Evolutionary conservation across 176 grass and related monocot genomes (phyloP), one percentile per base, ranked within the genome.

Genomic region (Lolium perenne): DNA sequence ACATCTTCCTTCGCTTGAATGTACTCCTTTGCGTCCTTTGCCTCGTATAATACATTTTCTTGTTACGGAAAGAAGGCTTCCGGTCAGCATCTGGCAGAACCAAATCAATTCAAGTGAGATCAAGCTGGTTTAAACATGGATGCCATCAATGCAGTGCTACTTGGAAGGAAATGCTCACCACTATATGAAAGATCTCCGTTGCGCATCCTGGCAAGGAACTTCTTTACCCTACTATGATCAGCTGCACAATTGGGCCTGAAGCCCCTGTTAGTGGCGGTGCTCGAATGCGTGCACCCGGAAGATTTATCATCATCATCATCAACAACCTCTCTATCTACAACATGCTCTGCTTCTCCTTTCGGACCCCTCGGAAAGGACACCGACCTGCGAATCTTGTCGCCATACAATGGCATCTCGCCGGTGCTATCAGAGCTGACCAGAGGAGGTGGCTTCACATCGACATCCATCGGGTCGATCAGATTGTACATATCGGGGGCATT

Each of bases 381-480:
- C 0, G 82, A 91, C 29, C 59, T 73, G 59, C 12, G 77, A 88
- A 91, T 70, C 61, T 87, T 70, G 69, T 83, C 77, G 12, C 65
- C 88, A 75, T 92, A 83, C 50, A 83, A 23, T 48, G 94, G 90
- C 89, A 89, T 88, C 62, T 97, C 94, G 53, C 84, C 88, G 23
- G 88, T 99, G 84, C 94, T 93, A 80, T 93, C 94, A 63, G 97
- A 99, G 80, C 97, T 99, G 77, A 94, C 90, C 81, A 94, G 88
- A 87, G 88, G 91, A 80, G 94, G 87, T 10, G 90, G 86, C 77
- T 99, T 94, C 23, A 59, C 79, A 79, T 90, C 88, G 22, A 90
- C 84, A 84, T 94, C 86, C 90, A 92, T 91, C 49, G 61, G 83
- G 78, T 93, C 91, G 14, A 82, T 74, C 59, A 90, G 68, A 77